Percentiles rank a stretch among this genome's conserved stretches.
These are phyloP conservation scores for Lasiosphaeria hispida DNA, from an alignment of 495 filamentous ascomycete genomes.

Conservation along the genomic window DNA sequence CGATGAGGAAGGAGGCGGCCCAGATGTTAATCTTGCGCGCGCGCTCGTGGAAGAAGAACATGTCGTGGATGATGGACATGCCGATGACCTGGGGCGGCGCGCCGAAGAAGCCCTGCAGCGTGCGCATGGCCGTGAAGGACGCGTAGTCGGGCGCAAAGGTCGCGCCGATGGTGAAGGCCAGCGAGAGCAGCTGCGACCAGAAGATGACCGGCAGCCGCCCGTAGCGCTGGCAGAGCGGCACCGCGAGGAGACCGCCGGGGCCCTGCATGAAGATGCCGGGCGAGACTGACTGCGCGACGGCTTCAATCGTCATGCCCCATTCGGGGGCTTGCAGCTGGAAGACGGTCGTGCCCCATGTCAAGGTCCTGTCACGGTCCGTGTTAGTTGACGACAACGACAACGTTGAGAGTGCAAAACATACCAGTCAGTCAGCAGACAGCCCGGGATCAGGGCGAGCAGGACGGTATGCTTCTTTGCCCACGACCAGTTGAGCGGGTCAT, in stretches of 20 bases:
- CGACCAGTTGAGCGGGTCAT: conserved; percentile 61
- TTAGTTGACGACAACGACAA: no score
- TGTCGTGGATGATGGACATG: conserved; percentile 55
- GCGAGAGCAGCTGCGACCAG: conserved; percentile 50
- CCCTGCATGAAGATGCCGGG: conserved; percentile 53
- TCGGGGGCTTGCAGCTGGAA: conserved; percentile 48
- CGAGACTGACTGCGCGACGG: conserved; percentile 47
- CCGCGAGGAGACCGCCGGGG: conserved; percentile 52
- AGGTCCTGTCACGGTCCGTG: no score
- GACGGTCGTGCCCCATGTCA: conserved; percentile 52
- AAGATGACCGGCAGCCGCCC: conserved; percentile 52
- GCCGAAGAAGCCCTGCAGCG: conserved; percentile 52
- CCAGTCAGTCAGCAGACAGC: conserved; percentile 32
- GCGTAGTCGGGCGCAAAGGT: conserved; percentile 44
- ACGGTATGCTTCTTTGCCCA: conserved; percentile 47
- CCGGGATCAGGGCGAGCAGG: conserved; percentile 27
- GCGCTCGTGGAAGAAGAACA: conserved; percentile 61
- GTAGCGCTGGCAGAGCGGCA: conserved; percentile 49
- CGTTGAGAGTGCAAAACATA: no score
- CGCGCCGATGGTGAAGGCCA: conserved; percentile 47
- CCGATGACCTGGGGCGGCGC: conserved; percentile 49
- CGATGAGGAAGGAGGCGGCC: conserved; percentile 57
- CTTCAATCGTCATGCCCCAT: conserved; percentile 40
- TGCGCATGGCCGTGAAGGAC: conserved; percentile 49
- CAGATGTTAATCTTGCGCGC: conserved; percentile 61